Evolutionary conservation across 805 yeast genomes (phyloP).

Genomic region (Monosporozyma aerobia): DNA sequence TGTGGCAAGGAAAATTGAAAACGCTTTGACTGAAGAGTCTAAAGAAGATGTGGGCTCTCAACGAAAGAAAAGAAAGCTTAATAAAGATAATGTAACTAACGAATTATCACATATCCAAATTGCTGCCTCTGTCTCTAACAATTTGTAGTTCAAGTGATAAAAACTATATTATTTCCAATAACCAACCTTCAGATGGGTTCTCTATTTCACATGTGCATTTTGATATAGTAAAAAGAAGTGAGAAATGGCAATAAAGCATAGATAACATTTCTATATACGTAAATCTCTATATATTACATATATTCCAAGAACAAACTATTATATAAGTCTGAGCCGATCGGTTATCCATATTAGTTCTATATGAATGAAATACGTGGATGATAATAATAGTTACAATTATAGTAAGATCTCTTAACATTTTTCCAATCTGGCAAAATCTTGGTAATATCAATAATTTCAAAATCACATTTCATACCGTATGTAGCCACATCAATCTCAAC

Average conservation of each 20-base stretch:
- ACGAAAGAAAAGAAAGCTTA: conserved; percentile 7
- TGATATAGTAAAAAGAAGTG: neutral
- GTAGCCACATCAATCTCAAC: conserved; percentile 72
- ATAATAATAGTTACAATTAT: conserved; percentile 27
- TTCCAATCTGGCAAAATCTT: conserved; percentile 25
- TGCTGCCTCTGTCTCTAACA: neutral
- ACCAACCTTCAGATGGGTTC: neutral
- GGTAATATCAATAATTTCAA: conserved; percentile 24
- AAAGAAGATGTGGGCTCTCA: neutral
- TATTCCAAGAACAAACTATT: neutral
- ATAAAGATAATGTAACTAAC: neutral
- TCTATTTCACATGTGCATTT: no score
- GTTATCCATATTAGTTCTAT: neutral
- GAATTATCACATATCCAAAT: neutral
- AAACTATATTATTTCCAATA: neutral
- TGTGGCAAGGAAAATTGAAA: conserved; percentile 23
- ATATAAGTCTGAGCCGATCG: neutral
- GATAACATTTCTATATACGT: neutral
- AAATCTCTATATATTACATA: neutral
- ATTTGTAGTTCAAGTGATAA: neutral
- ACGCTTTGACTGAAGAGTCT: conserved; percentile 18
- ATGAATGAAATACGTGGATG: conserved; percentile 23
- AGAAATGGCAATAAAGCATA: neutral
- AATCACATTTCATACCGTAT: conserved; percentile 67
- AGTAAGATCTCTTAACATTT: conserved; percentile 29